Conservation (phyloP, 768 basidiomycete species). For the Pleurotus giganteus region DNA sequence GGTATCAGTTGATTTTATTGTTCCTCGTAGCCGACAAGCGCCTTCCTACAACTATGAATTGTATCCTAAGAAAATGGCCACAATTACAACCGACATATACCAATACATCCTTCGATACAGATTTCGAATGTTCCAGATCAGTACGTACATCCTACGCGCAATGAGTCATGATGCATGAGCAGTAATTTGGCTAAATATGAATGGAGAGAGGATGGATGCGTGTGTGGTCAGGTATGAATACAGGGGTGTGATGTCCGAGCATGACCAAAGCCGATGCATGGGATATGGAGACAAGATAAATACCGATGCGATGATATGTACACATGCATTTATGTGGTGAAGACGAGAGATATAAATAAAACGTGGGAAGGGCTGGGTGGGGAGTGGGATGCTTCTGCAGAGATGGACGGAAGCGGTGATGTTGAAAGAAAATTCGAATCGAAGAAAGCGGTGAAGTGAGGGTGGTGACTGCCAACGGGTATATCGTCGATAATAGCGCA, state of each 20-base stretch:
- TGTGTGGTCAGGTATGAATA: not conserved
- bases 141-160: not conserved
- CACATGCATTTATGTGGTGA: not conserved
- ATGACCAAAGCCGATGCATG: not conserved
- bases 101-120: not conserved
- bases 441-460: not conserved
- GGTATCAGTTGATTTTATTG: too few species aligned
- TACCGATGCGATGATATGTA: conserved; percentile 8
- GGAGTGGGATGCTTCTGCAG: not conserved
- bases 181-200: too few species aligned
- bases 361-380: not conserved
- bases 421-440: not conserved
- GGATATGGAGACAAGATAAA: conserved; percentile 3
- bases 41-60: too few species aligned
- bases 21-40: too few species aligned
- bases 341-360: not conserved
- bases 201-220: too few species aligned
- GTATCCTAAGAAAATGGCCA: too few species aligned
- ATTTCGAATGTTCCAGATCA: not conserved
- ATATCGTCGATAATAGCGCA: conserved; percentile 4
- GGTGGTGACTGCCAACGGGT: not conserved
- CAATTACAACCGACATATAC: not conserved
- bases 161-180: too few species aligned
- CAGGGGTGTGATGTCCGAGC: not conserved
- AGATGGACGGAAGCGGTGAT: not conserved